Conservation (phyloP, 2,329 filamentous ascomycete genomes). For the Cordyceps cicadae region DNA sequence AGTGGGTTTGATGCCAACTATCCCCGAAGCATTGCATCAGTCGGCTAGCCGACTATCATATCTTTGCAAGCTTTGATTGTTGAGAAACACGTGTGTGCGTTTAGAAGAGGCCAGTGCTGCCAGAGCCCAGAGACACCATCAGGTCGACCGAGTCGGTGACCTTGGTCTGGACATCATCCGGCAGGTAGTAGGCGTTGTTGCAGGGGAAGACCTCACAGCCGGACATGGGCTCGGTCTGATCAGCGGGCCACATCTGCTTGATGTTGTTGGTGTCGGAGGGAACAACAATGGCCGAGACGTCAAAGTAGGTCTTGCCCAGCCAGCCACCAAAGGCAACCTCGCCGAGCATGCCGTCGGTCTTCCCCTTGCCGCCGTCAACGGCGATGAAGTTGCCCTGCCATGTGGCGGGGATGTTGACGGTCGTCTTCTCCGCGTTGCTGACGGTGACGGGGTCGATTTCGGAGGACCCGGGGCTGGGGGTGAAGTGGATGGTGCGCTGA, state of each 20-base stretch:
- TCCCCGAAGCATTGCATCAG: constrained; percentile 3
- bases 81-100: neutral
- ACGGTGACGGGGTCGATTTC: constrained; percentile 33
- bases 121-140: constrained; percentile 41
- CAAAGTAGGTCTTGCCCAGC: constrained; percentile 44
- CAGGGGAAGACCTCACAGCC: constrained; percentile 47
- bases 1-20: neutral
- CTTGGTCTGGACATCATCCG: constrained; percentile 50
- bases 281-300: constrained; percentile 51
- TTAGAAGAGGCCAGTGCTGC: constrained; percentile 19
- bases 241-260: constrained; percentile 45
- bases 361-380: constrained; percentile 35
- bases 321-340: constrained; percentile 43
- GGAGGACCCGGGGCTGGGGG: constrained; percentile 30
- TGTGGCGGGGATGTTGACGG: constrained; percentile 32
- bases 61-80: neutral
- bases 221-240: constrained; percentile 30
- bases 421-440: constrained; percentile 27
- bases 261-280: constrained; percentile 41
- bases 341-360: constrained; percentile 41
- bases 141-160: constrained; percentile 39
- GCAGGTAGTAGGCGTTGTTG: constrained; percentile 43
- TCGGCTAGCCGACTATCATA: constrained; percentile 10
- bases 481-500: constrained; percentile 44
- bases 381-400: constrained; percentile 47